phyloP scores from a whole-genome alignment of 306 rosid genomes.

The Mucuna pruriens region DNA sequence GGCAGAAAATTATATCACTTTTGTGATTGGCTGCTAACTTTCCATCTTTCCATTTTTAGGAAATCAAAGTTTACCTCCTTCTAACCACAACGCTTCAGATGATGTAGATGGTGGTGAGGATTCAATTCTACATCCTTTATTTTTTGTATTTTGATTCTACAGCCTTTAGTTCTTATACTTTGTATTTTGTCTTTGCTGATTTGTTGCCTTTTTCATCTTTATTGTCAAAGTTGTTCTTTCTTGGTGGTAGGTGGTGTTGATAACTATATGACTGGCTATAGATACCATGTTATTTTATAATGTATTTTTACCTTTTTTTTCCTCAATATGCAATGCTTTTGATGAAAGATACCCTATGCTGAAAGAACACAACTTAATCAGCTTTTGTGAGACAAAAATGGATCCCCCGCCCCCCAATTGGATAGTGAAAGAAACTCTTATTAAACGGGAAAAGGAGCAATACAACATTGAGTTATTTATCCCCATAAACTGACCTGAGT shows the following conservation, averaged over 20 bases:
- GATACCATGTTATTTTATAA: constrained; percentile 8
- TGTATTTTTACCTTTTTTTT: constrained; percentile 11
- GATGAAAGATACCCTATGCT: constrained; percentile 23
- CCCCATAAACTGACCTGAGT: background rate
- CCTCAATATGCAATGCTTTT: constrained; percentile 13
- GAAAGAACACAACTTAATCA: background rate
- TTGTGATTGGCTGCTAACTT: constrained; percentile 25
- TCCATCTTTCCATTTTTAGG: constrained; percentile 51
- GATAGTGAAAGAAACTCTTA: background rate
- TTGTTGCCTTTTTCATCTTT: constrained; percentile 5
- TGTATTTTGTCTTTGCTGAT: background rate
- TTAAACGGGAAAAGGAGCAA: background rate
- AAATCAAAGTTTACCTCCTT: constrained; percentile 57
- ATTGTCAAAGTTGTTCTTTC: constrained; percentile 2
- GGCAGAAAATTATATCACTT: background rate
- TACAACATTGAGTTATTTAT: background rate
- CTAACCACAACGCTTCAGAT: constrained; percentile 52
- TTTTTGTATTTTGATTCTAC: too few relatives aligned
- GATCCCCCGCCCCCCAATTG: background rate
- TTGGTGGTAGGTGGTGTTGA: constrained; percentile 6
- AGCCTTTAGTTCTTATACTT: background rate
- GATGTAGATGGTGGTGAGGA: constrained; percentile 79
- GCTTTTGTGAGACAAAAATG: background rate
- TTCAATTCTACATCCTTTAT: constrained; percentile 8
- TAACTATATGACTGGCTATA: background rate